Base-by-base conservation (phyloP, 2,329 filamentous ascomycete genomes). In the Hymenotorrendiella dingleyae region DNA sequence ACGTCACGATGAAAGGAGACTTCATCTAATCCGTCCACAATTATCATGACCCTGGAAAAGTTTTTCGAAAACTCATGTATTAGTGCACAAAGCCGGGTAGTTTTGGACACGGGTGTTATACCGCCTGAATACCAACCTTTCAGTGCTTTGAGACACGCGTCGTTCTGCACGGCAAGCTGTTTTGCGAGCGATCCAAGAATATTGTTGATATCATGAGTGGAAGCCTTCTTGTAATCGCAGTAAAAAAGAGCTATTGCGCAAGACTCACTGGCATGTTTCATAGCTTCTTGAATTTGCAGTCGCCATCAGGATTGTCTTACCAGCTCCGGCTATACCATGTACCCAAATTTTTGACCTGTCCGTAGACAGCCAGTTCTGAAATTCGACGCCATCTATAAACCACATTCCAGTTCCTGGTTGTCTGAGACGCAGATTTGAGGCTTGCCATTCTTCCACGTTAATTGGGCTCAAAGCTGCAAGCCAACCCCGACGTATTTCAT, bases 21-120 rank as follows among this genome's bases (percentile, higher is more conserved):
- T 32, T 62, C 58, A 40, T 62, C 58, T 3, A 61, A 28, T 5
- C 47, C 57, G 46, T 62, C 59, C 1, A 62, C 50, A 19, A 61
- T 17, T 3, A 62, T 52, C 17, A 32, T 53, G 30, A n/a, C n/a
- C n/a, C n/a, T n/a, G n/a, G n/a, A n/a, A n/a, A n/a, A n/a, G 29
- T 46, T 8, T 26, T 45, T 2, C 27, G 49, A 48, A 45, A 55
- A n/a, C 43, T n/a, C n/a, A n/a, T n/a, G n/a, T n/a, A n/a, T n/a
- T n/a, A n/a, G n/a, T n/a, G n/a, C n/a, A n/a, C n/a, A n/a, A n/a
- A n/a, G n/a, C n/a, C n/a, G n/a, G n/a, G n/a, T n/a, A n/a, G n/a
- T n/a, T n/a, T n/a, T n/a, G n/a, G n/a, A n/a, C n/a, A n/a, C n/a
- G n/a, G n/a, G n/a, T n/a, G n/a, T n/a, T n/a, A n/a, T n/a, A n/a